Percentiles rank a stretch among this genome's conserved stretches.
These are phyloP conservation scores for Lenwebbia sp. DNA, from an alignment of 345 rosid genomes.

Conservation along the genomic window DNA sequence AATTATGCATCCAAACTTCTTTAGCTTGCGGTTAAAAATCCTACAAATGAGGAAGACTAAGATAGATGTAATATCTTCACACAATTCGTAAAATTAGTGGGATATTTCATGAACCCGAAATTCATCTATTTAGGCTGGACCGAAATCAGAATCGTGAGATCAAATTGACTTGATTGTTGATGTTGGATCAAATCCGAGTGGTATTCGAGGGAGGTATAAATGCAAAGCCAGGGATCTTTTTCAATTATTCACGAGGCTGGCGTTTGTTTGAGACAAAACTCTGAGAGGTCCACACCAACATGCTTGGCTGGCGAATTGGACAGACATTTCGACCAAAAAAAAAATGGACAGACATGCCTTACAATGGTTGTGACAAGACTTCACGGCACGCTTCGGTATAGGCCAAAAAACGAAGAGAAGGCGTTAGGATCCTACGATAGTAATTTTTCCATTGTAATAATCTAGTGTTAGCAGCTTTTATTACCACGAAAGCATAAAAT, in stretches of 20 bases:
- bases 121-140: neutral
- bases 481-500: neutral
- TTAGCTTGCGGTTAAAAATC: no score
- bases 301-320: neutral
- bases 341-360: neutral
- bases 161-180: neutral
- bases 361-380: neutral
- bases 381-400: neutral
- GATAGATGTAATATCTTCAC: neutral
- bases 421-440: no score
- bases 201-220: neutral
- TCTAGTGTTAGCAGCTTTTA: neutral
- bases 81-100: neutral
- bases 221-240: neutral
- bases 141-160: neutral
- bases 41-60: no score
- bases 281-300: neutral
- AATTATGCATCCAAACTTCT: no score
- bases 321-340: no score
- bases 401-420: neutral
- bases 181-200: neutral
- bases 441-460: no score
- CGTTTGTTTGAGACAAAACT: neutral
- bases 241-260: neutral
- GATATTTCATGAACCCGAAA: neutral